phyloP scores from a whole-genome alignment of 1,284 basidiomycete species.

The Rhizopogon parksii region DNA sequence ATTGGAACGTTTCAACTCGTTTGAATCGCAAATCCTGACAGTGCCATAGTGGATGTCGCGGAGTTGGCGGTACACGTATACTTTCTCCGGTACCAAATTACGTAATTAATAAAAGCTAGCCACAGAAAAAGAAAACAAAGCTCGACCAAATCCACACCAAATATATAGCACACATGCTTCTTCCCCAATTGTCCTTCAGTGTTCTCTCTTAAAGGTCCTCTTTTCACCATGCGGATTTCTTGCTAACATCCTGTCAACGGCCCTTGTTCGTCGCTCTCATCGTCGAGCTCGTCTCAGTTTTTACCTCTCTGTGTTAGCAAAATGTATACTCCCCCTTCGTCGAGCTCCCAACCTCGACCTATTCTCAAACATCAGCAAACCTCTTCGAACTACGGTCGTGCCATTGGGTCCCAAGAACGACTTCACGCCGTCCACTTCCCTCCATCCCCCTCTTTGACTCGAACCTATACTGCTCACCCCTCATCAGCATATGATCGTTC shows the following conservation, averaged over 20 bases:
- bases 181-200: neutral
- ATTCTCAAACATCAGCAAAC: slow-evolving; percentile 33
- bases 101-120: slow-evolving; percentile 3
- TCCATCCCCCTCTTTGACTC: slow-evolving; percentile 47
- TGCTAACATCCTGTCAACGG: slow-evolving; percentile 11
- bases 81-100: slow-evolving; percentile 6
- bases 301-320: neutral
- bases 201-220: slow-evolving; percentile 6
- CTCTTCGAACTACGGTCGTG: slow-evolving; percentile 7
- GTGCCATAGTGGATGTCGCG: neutral
- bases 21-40: neutral
- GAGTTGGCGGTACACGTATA: neutral
- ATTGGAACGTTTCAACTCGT: neutral
- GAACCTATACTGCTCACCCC: slow-evolving; percentile 52
- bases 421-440: slow-evolving; percentile 45
- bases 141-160: slow-evolving; percentile 11
- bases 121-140: slow-evolving; percentile 5
- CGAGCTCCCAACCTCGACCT: slow-evolving; percentile 27
- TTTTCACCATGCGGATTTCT: slow-evolving; percentile 7
- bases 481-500: slow-evolving; percentile 57
- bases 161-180: slow-evolving; percentile 9
- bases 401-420: slow-evolving; percentile 20
- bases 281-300: slow-evolving; percentile 1
- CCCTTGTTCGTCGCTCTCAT: slow-evolving; percentile 4
- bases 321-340: slow-evolving; percentile 17